Base-by-base conservation (phyloP, 1,139 yeast genomes). In the Yamadazyma jaroonii region DNA sequence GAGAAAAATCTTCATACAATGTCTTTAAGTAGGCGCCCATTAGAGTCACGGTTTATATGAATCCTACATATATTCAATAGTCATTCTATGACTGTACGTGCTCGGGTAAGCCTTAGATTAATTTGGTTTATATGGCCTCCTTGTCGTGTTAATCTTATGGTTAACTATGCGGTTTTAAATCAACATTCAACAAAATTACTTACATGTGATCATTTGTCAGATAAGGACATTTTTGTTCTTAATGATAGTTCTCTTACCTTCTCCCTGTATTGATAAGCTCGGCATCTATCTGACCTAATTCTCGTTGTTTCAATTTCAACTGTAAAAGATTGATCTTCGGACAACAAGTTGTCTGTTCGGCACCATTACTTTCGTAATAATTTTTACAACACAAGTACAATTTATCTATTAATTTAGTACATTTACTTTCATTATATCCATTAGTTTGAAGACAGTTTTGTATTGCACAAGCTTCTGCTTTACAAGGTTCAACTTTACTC, bases 21-120 rank as follows among this genome's bases (percentile, higher is more conserved):
- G 89, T 82, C 84, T 82, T 81, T 77, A 58, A 35, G 64, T 74
- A 83, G 94, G 85, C 90, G 83, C 92, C 94, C 94, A 77, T 77
- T 76, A 84, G 94, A 84, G 94, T 84, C 92, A 84, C 94, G 88
- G 81, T 61, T 63, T 73, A 63, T 64, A 62, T 69, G 74, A 56
- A 68, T 57, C 67, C 77, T 56, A 69, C 79, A 67, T 69, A 66
- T 66, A 69, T 56, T 63, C 77, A 63, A 55, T 61, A 52, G 47
- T 59, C 67, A 60, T 70, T 57, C 37, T 64, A 70, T 66, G 73
- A 61, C 59, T 59, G 50, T 75, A 77, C 86, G 94, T 84, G 94
- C 94, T 84, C 89, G 92, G 92, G 92, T 84, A 64, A 69, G 85
- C 84, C 92, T 83, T 74, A 84, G 88, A 84, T 62, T 57, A 74